A percentile compares a stretch with the other conserved stretches of the same genome.
Evolutionary conservation across 1,284 basidiomycete species (phyloP).

Genomic region (Phenoliferia sp.): DNA sequence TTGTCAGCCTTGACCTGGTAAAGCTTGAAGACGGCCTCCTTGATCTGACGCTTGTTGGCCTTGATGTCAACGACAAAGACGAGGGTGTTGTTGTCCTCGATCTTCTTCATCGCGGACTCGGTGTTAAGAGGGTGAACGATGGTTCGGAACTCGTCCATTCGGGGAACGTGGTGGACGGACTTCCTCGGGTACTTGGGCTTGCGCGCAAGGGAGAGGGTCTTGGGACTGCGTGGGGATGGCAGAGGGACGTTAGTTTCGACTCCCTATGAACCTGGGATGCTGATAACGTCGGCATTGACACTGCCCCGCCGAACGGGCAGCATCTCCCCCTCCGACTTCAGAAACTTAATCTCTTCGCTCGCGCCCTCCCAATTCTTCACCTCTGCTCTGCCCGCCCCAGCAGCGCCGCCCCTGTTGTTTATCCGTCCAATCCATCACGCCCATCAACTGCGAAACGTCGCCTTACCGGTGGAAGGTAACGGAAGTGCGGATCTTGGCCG

Average conservation of each 20-base stretch:
- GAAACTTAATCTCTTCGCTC: not conserved
- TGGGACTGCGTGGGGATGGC: slow-evolving; percentile 54
- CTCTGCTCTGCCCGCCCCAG: not conserved
- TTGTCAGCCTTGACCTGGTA: slow-evolving; percentile 95
- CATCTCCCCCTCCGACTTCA: not conserved
- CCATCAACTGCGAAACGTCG: not conserved
- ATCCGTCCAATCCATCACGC: not conserved
- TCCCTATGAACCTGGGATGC: too few relatives aligned
- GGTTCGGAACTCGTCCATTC: slow-evolving; percentile 96
- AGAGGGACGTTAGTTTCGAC: not conserved
- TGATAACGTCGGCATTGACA: too few relatives aligned
- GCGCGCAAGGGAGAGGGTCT: slow-evolving; percentile 81
- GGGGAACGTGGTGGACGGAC: slow-evolving; percentile 84
- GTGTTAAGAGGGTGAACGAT: slow-evolving; percentile 69
- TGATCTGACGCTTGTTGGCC: slow-evolving; percentile 98
- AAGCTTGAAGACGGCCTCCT: slow-evolving; percentile 97
- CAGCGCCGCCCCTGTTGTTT: not conserved
- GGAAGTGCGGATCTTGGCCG: slow-evolving; percentile 78
- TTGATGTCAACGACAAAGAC: slow-evolving; percentile 95
- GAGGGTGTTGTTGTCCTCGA: slow-evolving; percentile 98
- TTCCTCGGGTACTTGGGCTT: slow-evolving; percentile 91
- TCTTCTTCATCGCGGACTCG: slow-evolving; percentile 91
- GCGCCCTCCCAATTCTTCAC: not conserved
- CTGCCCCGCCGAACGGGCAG: not conserved
- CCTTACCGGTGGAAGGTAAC: slow-evolving; percentile 75